Percentiles rank a stretch among this genome's conserved stretches.
Evolutionary conservation across 1,139 yeast genomes (phyloP).

Genomic region (Saccharomyces hybrid): DNA sequence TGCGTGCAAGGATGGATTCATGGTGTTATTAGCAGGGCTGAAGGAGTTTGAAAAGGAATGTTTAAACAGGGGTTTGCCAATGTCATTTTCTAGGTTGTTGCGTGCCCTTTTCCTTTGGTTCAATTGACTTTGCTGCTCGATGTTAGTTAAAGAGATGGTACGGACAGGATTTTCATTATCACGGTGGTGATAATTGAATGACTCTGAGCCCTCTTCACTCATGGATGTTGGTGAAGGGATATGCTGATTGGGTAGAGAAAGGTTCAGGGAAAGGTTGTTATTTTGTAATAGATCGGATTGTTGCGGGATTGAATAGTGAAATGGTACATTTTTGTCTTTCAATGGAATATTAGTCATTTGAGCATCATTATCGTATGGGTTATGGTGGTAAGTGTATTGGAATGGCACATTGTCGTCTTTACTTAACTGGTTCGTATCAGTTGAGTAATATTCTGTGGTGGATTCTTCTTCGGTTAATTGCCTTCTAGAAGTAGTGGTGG

Average conservation of each 20-base stretch:
- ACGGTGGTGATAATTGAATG: not conserved
- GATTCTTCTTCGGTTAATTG: constrained; percentile 1
- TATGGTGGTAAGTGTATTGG: not conserved
- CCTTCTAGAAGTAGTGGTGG: not conserved
- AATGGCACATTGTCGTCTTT: not conserved
- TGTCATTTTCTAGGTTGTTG: not conserved
- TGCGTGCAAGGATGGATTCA: not conserved
- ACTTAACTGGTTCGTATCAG: not conserved
- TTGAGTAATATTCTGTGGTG: constrained; percentile 3
- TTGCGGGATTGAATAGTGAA: not conserved
- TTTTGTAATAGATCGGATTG: constrained; percentile 2
- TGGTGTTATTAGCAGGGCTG: not conserved
- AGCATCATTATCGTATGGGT: not conserved
- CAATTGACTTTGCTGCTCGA: not conserved
- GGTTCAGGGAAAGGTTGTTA: not conserved
- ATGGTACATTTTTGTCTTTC: not conserved
- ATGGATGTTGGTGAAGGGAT: constrained; percentile 54
- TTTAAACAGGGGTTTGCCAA: not conserved
- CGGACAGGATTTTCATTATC: not conserved
- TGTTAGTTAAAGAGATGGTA: not conserved
- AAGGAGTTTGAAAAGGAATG: not conserved
- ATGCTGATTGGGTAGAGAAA: constrained; percentile 8
- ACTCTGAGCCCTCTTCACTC: constrained; percentile 60
- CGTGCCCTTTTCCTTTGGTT: not conserved
- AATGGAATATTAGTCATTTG: not conserved